Evolutionary conservation across 2,329 filamentous ascomycete genomes (phyloP).

Genomic region (Ceratocystis cacaofunesta): DNA sequence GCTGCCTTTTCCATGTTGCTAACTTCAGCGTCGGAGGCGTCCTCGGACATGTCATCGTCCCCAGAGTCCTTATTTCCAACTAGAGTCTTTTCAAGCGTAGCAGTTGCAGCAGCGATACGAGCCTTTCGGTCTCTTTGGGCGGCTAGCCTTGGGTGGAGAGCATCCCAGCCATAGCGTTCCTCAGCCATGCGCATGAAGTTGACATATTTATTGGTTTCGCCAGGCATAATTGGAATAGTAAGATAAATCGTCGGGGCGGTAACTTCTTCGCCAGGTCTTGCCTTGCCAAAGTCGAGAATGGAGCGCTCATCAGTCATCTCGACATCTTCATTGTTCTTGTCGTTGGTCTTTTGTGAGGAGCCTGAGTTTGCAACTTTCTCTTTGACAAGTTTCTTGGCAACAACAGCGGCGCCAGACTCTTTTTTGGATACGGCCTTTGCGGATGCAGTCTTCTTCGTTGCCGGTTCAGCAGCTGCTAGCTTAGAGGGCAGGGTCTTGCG

Average conservation of each 20-base stretch:
- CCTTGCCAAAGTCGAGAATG: constrained; percentile 47
- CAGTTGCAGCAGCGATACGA: constrained; percentile 76
- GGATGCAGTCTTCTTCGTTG: constrained; percentile 14
- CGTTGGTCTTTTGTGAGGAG: constrained; percentile 38
- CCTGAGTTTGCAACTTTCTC: constrained; percentile 27
- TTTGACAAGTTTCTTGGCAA: constrained; percentile 13
- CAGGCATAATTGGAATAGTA: constrained; percentile 57
- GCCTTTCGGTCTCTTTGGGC: constrained; percentile 77
- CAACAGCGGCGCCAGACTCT: constrained; percentile 28
- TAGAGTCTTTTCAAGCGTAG: constrained; percentile 63
- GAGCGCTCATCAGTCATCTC: constrained; percentile 31
- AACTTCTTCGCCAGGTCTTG: constrained; percentile 42
- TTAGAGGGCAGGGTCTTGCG: constrained; percentile 14
- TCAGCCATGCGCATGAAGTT: constrained; percentile 92
- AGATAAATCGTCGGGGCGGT: constrained; percentile 66
- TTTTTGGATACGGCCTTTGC: constrained; percentile 34
- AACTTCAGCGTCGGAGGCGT: constrained; percentile 58
- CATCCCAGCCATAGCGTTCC: constrained; percentile 87
- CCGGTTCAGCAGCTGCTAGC: not conserved
- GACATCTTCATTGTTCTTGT: constrained; percentile 38
- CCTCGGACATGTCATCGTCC: constrained; percentile 67
- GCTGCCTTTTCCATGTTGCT: constrained; percentile 71
- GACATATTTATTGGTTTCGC: constrained; percentile 76
- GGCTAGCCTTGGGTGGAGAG: constrained; percentile 77
- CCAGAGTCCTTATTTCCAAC: constrained; percentile 29